A percentile compares a stretch with the other conserved stretches of the same genome.
phyloP scores from a whole-genome alignment of 768 basidiomycete species.

The Russula emetica region DNA sequence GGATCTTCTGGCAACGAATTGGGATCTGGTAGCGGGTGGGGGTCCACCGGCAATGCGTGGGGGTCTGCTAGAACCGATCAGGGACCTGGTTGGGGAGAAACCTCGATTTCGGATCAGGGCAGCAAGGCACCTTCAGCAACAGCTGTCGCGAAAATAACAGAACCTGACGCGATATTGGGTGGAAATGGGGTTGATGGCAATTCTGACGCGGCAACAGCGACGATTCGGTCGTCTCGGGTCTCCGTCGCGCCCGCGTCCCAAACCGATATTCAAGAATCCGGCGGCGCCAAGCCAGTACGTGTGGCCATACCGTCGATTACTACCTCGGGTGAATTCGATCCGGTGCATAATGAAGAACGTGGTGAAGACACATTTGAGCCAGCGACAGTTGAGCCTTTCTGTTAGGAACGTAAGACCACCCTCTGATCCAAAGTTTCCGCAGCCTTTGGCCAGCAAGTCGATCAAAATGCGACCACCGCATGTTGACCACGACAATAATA shows the following conservation, averaged over 20 bases:
- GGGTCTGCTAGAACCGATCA: not conserved
- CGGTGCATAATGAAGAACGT: not conserved
- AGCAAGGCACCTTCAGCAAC: not conserved
- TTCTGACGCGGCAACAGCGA: not conserved
- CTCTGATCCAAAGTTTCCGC: not conserved
- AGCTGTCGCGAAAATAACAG: not conserved
- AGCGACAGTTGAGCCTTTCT: not conserved
- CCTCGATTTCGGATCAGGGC: not conserved
- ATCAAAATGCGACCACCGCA: not conserved
- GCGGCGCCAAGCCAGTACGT: conserved; percentile 14
- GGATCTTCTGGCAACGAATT: not conserved
- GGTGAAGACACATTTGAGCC: not conserved
- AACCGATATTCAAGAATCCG: conserved; percentile 20
- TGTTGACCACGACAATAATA: not conserved
- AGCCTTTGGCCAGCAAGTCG: not conserved
- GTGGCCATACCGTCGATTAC: not conserved
- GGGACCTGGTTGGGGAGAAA: conserved; percentile 16
- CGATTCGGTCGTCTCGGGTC: not conserved
- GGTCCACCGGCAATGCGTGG: conserved; percentile 7
- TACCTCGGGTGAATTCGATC: not conserved
- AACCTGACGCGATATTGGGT: not conserved
- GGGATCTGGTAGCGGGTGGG: conserved; percentile 1
- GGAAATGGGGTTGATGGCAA: not conserved
- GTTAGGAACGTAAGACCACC: not conserved
- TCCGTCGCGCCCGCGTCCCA: conserved; percentile 18